Evolutionary conservation across 2,329 filamentous ascomycete species (phyloP).

Genomic region (Ampelomyces quisqualis): DNA sequence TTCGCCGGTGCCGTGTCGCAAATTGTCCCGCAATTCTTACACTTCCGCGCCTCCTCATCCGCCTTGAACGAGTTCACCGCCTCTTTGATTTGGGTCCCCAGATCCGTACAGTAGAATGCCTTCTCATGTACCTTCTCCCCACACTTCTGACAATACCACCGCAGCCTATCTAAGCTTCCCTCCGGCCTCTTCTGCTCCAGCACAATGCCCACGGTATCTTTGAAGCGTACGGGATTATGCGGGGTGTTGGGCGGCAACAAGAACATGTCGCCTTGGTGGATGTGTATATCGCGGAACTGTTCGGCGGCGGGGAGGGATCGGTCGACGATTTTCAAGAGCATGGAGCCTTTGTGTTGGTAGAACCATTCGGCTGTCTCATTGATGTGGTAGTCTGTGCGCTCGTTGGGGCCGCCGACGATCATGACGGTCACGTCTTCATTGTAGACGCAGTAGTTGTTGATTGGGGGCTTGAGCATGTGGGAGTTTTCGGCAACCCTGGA

Average conservation of each 20-base stretch:
- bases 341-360: conserved; percentile 91
- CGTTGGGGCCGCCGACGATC: conserved; percentile 96
- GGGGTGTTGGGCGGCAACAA: conserved; percentile 91
- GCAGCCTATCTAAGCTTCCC: conserved; percentile 71
- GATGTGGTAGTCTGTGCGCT: conserved; percentile 97
- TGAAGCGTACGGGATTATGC: conserved; percentile 92
- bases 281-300: conserved; percentile 78
- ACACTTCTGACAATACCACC: conserved; percentile 85
- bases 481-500: conserved; percentile 85
- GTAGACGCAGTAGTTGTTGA: conserved; percentile 98
- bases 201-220: conserved; percentile 89
- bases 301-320: conserved; percentile 29
- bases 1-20: conserved; percentile 66
- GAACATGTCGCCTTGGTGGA: conserved; percentile 92
- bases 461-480: conserved; percentile 86
- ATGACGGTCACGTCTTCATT: conserved; percentile 80
- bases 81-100: conserved; percentile 92
- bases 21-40: conserved; percentile 72
- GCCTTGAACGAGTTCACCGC: conserved; percentile 80
- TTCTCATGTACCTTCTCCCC: conserved; percentile 77
- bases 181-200: conserved; percentile 79
- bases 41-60: conserved; percentile 70
- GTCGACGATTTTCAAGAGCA: conserved; percentile 92
- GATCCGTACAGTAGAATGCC: conserved; percentile 81
- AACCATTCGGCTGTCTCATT: conserved; percentile 97